A percentile compares a stretch with the other conserved stretches of the same genome.
Evolutionary conservation across 2,329 filamentous ascomycete genomes (phyloP).

Genomic region (Ceratocystis papillata): DNA sequence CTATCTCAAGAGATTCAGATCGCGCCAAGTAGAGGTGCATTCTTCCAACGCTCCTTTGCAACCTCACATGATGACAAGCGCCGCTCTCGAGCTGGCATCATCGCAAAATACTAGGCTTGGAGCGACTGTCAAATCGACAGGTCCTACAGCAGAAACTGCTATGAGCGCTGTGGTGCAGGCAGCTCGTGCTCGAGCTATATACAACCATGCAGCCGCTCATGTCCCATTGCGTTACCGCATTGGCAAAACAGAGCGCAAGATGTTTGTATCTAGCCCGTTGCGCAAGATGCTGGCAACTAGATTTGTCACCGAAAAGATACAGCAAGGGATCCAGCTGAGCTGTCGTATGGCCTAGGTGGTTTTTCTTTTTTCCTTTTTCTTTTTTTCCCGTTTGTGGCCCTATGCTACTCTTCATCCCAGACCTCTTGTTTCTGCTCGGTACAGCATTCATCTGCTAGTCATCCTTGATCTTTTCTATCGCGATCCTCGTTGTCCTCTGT

Average conservation of each 20-base stretch:
- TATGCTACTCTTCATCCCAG: background rate
- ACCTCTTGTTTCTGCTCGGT: background rate
- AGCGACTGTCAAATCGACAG: background rate
- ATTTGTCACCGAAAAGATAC: slow-evolving; percentile 8
- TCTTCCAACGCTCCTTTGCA: too few species aligned
- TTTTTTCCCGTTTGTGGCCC: background rate
- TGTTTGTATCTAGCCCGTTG: slow-evolving; percentile 2
- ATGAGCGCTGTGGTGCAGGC: slow-evolving; percentile 1
- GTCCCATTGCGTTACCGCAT: background rate
- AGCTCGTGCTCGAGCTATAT: background rate
- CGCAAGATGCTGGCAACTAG: slow-evolving; percentile 10
- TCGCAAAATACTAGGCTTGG: background rate
- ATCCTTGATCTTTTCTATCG: background rate
- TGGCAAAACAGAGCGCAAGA: slow-evolving; percentile 7
- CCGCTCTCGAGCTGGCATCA: background rate
- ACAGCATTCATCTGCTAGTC: background rate
- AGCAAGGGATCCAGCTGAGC: background rate
- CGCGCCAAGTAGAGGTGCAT: too few species aligned
- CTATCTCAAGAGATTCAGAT: background rate
- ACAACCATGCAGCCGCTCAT: background rate
- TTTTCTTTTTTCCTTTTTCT: background rate
- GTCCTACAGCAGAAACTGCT: background rate
- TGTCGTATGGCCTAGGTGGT: background rate
- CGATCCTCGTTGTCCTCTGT: background rate
- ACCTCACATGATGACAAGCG: too few species aligned